Percentiles rank a stretch among this genome's conserved stretches.
These are phyloP conservation scores for Coemansia sp. DNA, from an alignment of 192 early-diverging fungal genomes.

Conservation along the genomic window DNA sequence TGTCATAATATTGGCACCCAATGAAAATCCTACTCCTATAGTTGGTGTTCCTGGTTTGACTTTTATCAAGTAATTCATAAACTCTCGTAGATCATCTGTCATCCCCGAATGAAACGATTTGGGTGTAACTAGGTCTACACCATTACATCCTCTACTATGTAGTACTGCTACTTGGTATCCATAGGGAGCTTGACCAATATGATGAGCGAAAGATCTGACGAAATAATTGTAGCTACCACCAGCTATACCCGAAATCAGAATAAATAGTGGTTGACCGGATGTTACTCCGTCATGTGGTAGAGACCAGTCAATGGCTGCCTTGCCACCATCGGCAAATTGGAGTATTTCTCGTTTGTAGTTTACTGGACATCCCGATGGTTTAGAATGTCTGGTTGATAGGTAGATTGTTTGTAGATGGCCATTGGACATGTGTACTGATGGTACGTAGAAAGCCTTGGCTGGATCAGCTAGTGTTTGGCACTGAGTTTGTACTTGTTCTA, in stretches of 20 bases:
- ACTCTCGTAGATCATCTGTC: slow-evolving; percentile 75
- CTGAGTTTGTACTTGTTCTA: slow-evolving; percentile 26
- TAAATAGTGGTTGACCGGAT: slow-evolving; percentile 27
- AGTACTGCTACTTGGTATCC: slow-evolving; percentile 78
- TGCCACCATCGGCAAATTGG: slow-evolving; percentile 46
- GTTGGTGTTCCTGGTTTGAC: slow-evolving; percentile 66
- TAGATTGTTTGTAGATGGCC: slow-evolving; percentile 80
- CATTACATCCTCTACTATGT: slow-evolving; percentile 88
- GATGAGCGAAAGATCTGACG: slow-evolving; percentile 38
- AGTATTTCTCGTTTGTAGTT: slow-evolving; percentile 50
- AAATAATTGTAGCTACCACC: slow-evolving; percentile 53
- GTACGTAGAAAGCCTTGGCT: slow-evolving; percentile 59
- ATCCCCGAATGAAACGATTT: slow-evolving; percentile 80
- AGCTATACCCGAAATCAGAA: slow-evolving; percentile 44
- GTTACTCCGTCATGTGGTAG: slow-evolving; percentile 16
- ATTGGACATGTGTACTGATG: slow-evolving; percentile 69
- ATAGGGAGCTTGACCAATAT: slow-evolving; percentile 45
- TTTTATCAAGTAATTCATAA: slow-evolving; percentile 36
- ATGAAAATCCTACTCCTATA: slow-evolving; percentile 84
- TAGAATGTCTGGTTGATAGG: slow-evolving; percentile 49
- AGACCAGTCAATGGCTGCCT: slow-evolving; percentile 48
- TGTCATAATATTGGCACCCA: slow-evolving; percentile 90
- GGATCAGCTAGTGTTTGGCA: slow-evolving; percentile 63
- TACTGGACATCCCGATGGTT: slow-evolving; percentile 43
- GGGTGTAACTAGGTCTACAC: slow-evolving; percentile 69